A percentile compares a stretch with the other conserved stretches of the same genome.
Evolutionary conservation across 2,329 filamentous ascomycete species (phyloP).

Genomic region (Rutstroemia sp.): DNA sequence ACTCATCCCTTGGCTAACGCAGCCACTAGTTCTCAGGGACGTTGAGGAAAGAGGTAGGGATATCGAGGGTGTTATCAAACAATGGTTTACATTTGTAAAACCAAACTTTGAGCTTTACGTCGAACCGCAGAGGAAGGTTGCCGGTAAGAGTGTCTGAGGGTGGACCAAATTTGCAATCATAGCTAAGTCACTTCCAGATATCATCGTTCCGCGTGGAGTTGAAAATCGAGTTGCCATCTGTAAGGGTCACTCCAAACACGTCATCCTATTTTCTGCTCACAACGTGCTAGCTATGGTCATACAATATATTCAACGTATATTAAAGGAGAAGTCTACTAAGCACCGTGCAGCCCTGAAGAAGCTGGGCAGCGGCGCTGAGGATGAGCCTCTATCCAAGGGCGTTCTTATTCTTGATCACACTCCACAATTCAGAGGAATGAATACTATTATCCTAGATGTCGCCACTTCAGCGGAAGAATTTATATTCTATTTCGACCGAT

Average conservation of each 20-base stretch:
- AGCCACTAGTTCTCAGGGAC: conserved; percentile 58
- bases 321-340: conserved; percentile 75
- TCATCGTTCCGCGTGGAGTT: conserved; percentile 90
- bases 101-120: conserved; percentile 95
- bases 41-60: conserved; percentile 84
- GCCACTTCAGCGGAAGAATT: conserved; percentile 80
- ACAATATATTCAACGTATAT: conserved; percentile 82
- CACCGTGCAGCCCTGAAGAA: conserved; percentile 74
- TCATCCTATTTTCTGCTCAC: not conserved
- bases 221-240: conserved; percentile 89
- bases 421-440: conserved; percentile 78
- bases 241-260: conserved; percentile 32
- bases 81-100: conserved; percentile 96
- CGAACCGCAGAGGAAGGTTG: conserved; percentile 81
- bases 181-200: conserved; percentile 44
- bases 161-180: not conserved
- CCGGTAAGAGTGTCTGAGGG: conserved; percentile 43
- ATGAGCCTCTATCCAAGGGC: conserved; percentile 65
- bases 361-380: conserved; percentile 64
- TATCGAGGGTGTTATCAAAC: conserved; percentile 92
- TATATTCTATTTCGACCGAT: conserved; percentile 92
- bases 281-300: conserved; percentile 71
- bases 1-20: conserved; percentile 4
- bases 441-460: conserved; percentile 79
- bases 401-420: conserved; percentile 70